Evolutionary conservation across 1,139 yeast species (phyloP).

Genomic region (Yamadazyma sp.): DNA sequence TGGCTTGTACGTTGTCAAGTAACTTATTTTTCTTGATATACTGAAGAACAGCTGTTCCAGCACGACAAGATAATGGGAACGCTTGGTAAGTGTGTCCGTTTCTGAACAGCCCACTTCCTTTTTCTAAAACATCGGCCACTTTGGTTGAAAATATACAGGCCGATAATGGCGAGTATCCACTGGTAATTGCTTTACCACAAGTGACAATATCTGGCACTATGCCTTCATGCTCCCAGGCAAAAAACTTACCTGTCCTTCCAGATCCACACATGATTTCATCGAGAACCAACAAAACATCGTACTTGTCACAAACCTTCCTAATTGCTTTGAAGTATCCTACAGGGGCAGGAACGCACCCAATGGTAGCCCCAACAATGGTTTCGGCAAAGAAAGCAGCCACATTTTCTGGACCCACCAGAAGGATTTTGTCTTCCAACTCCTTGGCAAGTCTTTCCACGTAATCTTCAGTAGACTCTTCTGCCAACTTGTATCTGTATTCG

Average conservation of each 20-base stretch:
- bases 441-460: constrained; percentile 43
- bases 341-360: constrained; percentile 55
- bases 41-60: constrained; percentile 56
- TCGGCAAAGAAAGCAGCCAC: constrained; percentile 56
- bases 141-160: constrained; percentile 53
- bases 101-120: constrained; percentile 40
- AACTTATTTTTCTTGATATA: constrained; percentile 44
- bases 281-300: constrained; percentile 51
- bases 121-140: constrained; percentile 39
- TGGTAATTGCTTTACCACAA: constrained; percentile 60
- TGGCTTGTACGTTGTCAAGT: constrained; percentile 44
- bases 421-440: constrained; percentile 46
- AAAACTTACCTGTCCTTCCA: constrained; percentile 41
- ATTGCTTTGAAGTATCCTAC: constrained; percentile 59
- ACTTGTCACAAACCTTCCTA: constrained; percentile 51
- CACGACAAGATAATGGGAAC: constrained; percentile 55
- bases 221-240: constrained; percentile 49
- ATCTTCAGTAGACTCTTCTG: constrained; percentile 45
- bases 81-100: constrained; percentile 62
- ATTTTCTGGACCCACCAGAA: constrained; percentile 48
- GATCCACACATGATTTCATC: constrained; percentile 69
- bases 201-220: constrained; percentile 58
- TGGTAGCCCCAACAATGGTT: constrained; percentile 55
- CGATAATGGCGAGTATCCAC: constrained; percentile 62
- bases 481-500: constrained; percentile 47